Evolutionary conservation across 1,284 basidiomycete species (phyloP), one percentile per base, ranked within the genome.

Genomic region (Trichosporon asahii): DNA sequence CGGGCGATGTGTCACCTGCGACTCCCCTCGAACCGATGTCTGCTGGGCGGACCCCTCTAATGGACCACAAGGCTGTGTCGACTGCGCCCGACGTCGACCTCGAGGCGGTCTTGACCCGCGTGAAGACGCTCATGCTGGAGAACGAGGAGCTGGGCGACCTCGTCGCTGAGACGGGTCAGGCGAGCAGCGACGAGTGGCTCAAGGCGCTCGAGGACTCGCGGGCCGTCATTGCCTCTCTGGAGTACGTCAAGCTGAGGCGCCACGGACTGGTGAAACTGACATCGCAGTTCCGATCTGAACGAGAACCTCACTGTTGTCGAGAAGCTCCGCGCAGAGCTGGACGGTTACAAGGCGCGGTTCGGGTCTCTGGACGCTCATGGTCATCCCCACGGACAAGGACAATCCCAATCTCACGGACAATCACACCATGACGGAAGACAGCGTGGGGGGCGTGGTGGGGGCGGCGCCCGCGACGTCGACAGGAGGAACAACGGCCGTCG

Each of bases 131-230:
- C 9, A 74, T 80, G 25, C 69, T 68, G 46, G 81, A 82, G 76
- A 82, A 82, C 60, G 79, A 81, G 49, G 81, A 82, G 71, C 71
- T 82, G 27, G 81, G 81, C 3, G 79, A 80, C 63, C 78, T 82
- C 78, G 75, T 82, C 1, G 65, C 81, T 0, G 75, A 79, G 60
- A 74, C 74, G 2, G 81, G 81, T 3, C 66, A 67, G 12, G 75
- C 67, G 2, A 69, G 67, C n/a, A 74, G 72, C 23, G 73, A 70
- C 18, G 76, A 76, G 57, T 80, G 77, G 79, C 66, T 78, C 65
- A 74, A 69, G 64, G 75, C 79, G 18, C 66, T 82, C 14, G 74
- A 78, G 21, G 80, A 81, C 49, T 80, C 78, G 1, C 73, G 73
- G 70, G 72, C 75, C 4, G 76, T 81, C 27, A 81, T 81, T n/a